Conservation (phyloP, 495 filamentous ascomycete species). For the Xylaria palmicola region DNA sequence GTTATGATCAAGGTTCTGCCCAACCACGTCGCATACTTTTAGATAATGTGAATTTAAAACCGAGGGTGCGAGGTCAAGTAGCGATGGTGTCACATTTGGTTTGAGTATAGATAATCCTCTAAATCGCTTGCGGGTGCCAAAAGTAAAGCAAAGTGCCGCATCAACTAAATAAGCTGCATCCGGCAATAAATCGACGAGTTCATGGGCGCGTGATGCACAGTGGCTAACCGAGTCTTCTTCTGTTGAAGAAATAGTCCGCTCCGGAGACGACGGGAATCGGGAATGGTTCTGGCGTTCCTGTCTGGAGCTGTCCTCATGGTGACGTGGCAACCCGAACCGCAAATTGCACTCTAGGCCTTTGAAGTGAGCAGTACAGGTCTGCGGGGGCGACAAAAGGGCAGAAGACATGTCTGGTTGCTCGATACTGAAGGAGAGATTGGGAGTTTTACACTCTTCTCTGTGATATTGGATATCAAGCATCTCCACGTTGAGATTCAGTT, state of each 20-base stretch:
- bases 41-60: constrained; percentile 47
- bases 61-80: constrained; percentile 45
- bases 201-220: neutral
- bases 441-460: constrained; percentile 19
- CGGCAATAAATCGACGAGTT: constrained; percentile 11
- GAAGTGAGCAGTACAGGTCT: constrained; percentile 31
- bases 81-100: constrained; percentile 21
- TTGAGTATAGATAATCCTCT: constrained; percentile 3
- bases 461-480: constrained; percentile 23
- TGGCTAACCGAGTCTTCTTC: neutral
- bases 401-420: constrained; percentile 32
- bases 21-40: constrained; percentile 24
- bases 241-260: neutral
- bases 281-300: neutral
- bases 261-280: neutral
- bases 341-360: constrained; percentile 32
- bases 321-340: constrained; percentile 10
- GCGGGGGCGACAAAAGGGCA: constrained; percentile 28
- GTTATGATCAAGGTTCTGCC: neutral
- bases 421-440: constrained; percentile 31
- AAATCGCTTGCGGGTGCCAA: constrained; percentile 7
- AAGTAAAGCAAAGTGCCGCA: constrained; percentile 29
- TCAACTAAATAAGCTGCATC: constrained; percentile 31
- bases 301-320: neutral
- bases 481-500: constrained; percentile 22